Evolutionary conservation across 2,329 filamentous ascomycete species (phyloP), one percentile per base, ranked within the genome.

Genomic region (Fragosphaeria purpurea): DNA sequence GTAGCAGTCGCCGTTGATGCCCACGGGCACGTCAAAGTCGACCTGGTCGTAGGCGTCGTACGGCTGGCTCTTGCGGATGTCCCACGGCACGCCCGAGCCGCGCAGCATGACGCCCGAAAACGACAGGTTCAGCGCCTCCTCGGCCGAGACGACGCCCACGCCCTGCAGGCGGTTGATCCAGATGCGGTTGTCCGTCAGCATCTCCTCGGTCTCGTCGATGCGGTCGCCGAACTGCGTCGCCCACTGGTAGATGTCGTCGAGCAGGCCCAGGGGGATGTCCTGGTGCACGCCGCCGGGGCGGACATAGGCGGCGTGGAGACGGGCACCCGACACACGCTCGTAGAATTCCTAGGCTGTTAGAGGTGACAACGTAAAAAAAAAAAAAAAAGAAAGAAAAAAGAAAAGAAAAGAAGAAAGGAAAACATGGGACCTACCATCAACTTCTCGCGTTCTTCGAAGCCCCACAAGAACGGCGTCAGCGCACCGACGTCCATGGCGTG

Each of bases 231-330:
- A 98, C 70, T 98, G 93, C 52, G 93, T 98, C 12, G 93, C 93
- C 93, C 93, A 98, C 72, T 97, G 91, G 75, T 98, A 97, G 64
- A 98, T 98, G 66, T 98, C 93, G 67, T 98, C 94, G 47, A 98
- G 82, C 44, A 98, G 83, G 58, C 93, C 93, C 54, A 95, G 65
- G 34, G 93, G 93, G 44, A 98, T 78, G 73, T 98, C 93, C 71
- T 97, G 90, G 63, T 89, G 88, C 50, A 98, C 93, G 71, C 93
- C 93, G 63, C 93, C 93, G 45, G 93, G 93, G 61, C 93, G 88
- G 62, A 98, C 86, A 67, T 98, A 98, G 62, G 93, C 93, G 53
- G 93, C 87, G 73, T 98, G 93, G 48, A 98, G 82, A 76, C 93
- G 93, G 60, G 93, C 93, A 66, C 93, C 93, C 41, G 93, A 98